Base-by-base conservation (phyloP, 2,329 filamentous ascomycete species). In the Eurotiales sp. region DNA sequence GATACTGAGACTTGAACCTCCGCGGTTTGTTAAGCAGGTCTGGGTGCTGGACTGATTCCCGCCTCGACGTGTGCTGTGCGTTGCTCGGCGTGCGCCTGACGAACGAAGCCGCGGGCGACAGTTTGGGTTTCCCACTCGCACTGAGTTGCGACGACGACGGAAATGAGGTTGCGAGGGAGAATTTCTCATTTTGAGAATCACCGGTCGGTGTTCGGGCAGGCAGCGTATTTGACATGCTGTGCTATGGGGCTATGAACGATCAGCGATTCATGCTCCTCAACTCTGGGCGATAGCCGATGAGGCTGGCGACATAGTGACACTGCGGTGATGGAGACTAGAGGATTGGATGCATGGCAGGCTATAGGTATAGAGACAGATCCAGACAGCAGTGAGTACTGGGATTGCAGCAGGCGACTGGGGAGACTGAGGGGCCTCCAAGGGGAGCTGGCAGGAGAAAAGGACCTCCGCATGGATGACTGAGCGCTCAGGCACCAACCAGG, bases 1-100 rank as follows among this genome's bases (percentile, higher is more conserved):
- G 87, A 63, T 90, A 91, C 62, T 90, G 87, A 17, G 87, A 87
- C 51, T 83, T 85, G 64, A 86, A 71, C 64, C 79, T 83, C 60
- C 79, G 78, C 15, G 73, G 69, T 3, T 23, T 47, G 27, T 46
- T 30, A 50, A 77, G 75, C 30, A 75, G 72, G 56, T 77, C 71
- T 54, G 77, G 52, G 55, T 64, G 61, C 23, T 63, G 63, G 3
- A 64, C 59, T 6, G 72, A 76, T 37, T 61, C 62, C 46, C 64
- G 67, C 25, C 63, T 65, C 46, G 65, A 65, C 3, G 69, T 70
- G n/a, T 60, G 60, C 5, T 66, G 62, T 6, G 72, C 76, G 52
- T 63, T 69, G 70, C 65, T 82, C 72, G 65, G 76, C 61, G 68
- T 77, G 69, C 58, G 77, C 71, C 52, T 77, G 69, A 55, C 70